Evolutionary conservation across 1,284 basidiomycete species (phyloP), one percentile per base, ranked within the genome.

Genomic region (Naganishia albida): DNA sequence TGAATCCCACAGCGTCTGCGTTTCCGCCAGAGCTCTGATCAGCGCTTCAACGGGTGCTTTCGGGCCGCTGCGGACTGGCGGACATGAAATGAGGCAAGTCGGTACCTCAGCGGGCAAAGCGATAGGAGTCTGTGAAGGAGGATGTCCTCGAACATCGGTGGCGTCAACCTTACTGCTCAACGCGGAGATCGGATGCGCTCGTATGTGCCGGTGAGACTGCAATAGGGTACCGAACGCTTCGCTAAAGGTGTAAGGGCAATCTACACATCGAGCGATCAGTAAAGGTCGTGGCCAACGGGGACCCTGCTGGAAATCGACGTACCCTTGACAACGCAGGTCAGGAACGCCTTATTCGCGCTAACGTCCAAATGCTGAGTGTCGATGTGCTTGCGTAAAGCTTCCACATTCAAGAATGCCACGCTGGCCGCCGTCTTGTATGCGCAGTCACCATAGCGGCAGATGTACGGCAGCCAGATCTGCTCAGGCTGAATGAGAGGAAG

Each of bases 161-260:
- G 46, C 34, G 30, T 26, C 30, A 18, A 26, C 46, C 46, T 50
- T 60, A 10, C 49, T 13, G 26, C 38, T 38, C 34, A 50, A 26
- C 8, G 16, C 57, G 12, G 38, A 12, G 12, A 34, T n/a, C 39
- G 46, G 20, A 50, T 60, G 57, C 7, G 20, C 18, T 18, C 57
- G 46, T 23, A 60, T 50, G 25, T 60, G 57, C 18, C 38, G 34
- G 38, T 60, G 57, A 7, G 57, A 60, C 20, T 26, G 46, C 6
- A 34, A 2, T n/a, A 60, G n/a, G 2, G 30, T 50, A 8, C 7
- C 13, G 16, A 60, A 60, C 13, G 46, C 46, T 26, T 60, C 57
- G 23, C 57, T 60, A 38, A 60, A 60, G 12, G 20, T 50, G 38
- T 60, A 50, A 7, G 57, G 57, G 34, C 57, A 60, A 12, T 50